A percentile compares a stretch with the other conserved stretches of the same genome.
These are phyloP conservation scores for Pythium graminicola DNA, from an alignment of 352 stramenopile genomes.

Conservation along the genomic window DNA sequence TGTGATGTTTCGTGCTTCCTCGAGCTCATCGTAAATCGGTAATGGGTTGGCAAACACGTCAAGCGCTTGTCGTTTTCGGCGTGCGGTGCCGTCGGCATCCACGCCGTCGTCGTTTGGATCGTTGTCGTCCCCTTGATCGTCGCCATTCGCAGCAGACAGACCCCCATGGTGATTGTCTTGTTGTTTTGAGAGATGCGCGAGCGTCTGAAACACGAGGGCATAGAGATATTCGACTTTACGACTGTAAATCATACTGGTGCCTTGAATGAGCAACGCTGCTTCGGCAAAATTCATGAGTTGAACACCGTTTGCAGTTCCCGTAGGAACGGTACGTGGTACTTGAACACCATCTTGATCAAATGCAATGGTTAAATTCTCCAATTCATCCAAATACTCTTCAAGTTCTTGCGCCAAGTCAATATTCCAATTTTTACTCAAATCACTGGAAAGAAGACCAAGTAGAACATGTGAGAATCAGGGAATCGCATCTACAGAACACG, in stretches of 20 bases:
- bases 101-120: constrained; percentile 19
- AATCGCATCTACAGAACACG: not conserved
- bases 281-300: constrained; percentile 89
- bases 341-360: constrained; percentile 44
- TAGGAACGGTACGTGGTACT: not conserved
- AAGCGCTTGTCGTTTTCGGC: constrained; percentile 6
- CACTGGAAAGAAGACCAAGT: constrained; percentile 30
- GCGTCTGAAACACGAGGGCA: constrained; percentile 86
- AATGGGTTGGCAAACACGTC: constrained; percentile 54
- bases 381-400: constrained; percentile 87
- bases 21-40: constrained; percentile 53
- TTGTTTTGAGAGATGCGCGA: constrained; percentile 73
- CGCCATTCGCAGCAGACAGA: constrained; percentile 23
- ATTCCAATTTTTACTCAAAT: constrained; percentile 90
- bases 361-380: constrained; percentile 65
- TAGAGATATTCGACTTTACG: constrained; percentile 95
- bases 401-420: constrained; percentile 87
- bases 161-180: constrained; percentile 27
- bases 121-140: constrained; percentile 9
- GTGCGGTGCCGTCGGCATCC: not conserved
- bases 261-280: constrained; percentile 91
- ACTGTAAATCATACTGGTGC: constrained; percentile 91
- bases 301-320: not conserved
- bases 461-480: not conserved
- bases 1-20: constrained; percentile 58